Conservation (phyloP, 2,329 filamentous ascomycete species). For the Microcera coccophila region DNA sequence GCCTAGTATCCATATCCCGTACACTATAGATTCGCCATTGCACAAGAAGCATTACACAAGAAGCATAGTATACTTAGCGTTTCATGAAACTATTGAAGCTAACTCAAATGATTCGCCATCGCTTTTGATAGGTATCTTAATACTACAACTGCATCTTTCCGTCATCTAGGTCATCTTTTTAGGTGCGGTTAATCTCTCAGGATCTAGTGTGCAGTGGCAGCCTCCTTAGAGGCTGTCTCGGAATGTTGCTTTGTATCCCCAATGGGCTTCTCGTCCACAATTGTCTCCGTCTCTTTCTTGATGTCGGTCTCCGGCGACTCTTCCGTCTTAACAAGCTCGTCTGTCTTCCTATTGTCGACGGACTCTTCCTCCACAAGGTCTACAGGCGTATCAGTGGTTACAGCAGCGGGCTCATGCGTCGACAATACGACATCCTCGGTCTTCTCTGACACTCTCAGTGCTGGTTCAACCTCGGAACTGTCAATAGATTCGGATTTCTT, state of each 20-base stretch:
- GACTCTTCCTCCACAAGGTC: background rate
- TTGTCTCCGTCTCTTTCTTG: background rate
- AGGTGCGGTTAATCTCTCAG: constrained; percentile 13
- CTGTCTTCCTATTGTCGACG: constrained; percentile 6
- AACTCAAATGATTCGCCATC: constrained; percentile 32
- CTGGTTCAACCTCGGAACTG: background rate
- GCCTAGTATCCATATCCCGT: too few species aligned
- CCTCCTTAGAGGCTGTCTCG: constrained; percentile 9
- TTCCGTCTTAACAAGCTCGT: constrained; percentile 1
- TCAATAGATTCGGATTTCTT: background rate
- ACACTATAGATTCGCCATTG: too few species aligned
- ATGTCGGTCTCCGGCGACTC: background rate
- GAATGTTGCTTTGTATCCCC: constrained; percentile 12
- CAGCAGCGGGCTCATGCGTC: background rate
- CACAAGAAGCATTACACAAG: too few species aligned
- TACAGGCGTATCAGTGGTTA: background rate
- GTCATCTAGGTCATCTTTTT: constrained; percentile 15
- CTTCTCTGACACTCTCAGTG: background rate
- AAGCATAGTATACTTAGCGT: too few species aligned
- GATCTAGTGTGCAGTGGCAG: constrained; percentile 16
- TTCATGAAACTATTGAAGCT: too few species aligned
- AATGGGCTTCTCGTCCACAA: constrained; percentile 4
- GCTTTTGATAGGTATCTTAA: constrained; percentile 31
- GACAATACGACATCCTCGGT: background rate
- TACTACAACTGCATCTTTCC: constrained; percentile 20